These are phyloP conservation scores for Elasticomyces elasticus DNA, from an alignment of 495 filamentous ascomycete genomes.

Conservation along the genomic window DNA sequence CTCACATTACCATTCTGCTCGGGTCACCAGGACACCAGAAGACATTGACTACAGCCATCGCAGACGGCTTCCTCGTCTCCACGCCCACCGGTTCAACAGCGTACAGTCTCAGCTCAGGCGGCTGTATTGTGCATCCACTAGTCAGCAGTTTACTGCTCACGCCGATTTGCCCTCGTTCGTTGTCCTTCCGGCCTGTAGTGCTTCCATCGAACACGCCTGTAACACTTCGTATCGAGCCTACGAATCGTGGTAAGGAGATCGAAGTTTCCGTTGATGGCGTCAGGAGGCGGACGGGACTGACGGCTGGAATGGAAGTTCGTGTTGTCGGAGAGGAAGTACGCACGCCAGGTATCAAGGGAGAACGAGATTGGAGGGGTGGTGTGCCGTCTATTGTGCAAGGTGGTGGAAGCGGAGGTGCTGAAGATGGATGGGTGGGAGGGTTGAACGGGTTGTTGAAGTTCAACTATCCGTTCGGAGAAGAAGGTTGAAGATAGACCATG, in stretches of 20 bases:
- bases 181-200: slow-evolving; percentile 86
- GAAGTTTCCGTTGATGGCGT: slow-evolving; percentile 86
- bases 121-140: slow-evolving; percentile 89
- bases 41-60: slow-evolving; percentile 83
- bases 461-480: slow-evolving; percentile 92
- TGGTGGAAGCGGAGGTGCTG: slow-evolving; percentile 30
- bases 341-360: slow-evolving; percentile 31
- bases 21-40: slow-evolving; percentile 45
- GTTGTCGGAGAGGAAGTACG: slow-evolving; percentile 72
- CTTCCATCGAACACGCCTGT: slow-evolving; percentile 79
- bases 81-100: slow-evolving; percentile 93
- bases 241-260: slow-evolving; percentile 72
- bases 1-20: slow-evolving; percentile 79
- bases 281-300: slow-evolving; percentile 56
- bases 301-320: slow-evolving; percentile 74
- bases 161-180: slow-evolving; percentile 83
- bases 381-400: slow-evolving; percentile 59
- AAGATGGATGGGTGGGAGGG: slow-evolving; percentile 93
- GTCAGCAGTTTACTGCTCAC: slow-evolving; percentile 81
- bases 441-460: slow-evolving; percentile 93
- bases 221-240: slow-evolving; percentile 66
- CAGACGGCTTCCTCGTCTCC: slow-evolving; percentile 87
- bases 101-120: slow-evolving; percentile 83
- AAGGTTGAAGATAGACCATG: slow-evolving; percentile 27
- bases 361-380: slow-evolving; percentile 46